A percentile compares a stretch with the other conserved stretches of the same genome.
Conservation (phyloP, 352 stramenopile species). For the Globisporangium alternatum region DNA sequence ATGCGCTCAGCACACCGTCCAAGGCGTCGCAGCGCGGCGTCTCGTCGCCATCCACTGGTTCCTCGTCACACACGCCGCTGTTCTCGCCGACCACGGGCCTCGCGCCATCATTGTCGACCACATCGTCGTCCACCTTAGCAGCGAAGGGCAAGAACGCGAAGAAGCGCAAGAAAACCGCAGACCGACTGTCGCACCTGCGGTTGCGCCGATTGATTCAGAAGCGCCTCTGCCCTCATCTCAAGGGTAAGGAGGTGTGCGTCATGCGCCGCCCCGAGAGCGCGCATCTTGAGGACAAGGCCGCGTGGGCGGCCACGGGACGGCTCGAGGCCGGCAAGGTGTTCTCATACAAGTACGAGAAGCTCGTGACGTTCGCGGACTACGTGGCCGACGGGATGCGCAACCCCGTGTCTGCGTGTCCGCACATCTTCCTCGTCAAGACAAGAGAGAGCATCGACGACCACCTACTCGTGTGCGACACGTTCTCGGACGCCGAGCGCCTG, state of each 20-base stretch:
- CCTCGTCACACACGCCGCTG: conserved; percentile 16
- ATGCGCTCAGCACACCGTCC: conserved; percentile 7
- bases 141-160: conserved; percentile 22
- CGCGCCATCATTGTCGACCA: conserved; percentile 10
- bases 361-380: conserved; percentile 60
- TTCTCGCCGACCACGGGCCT: conserved; percentile 12
- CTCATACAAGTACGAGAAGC: conserved; percentile 43
- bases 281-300: conserved; percentile 7
- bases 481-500: conserved; percentile 52
- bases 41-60: conserved; percentile 13
- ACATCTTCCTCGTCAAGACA: conserved; percentile 62
- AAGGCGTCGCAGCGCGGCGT: conserved; percentile 1
- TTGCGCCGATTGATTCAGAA: conserved; percentile 71
- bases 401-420: conserved; percentile 52
- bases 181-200: conserved; percentile 41
- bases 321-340: conserved; percentile 61
- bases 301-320: conserved; percentile 42
- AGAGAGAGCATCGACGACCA: conserved; percentile 71
- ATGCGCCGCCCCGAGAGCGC: conserved; percentile 21
- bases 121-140: conserved; percentile 22
- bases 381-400: conserved; percentile 41
- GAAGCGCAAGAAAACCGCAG: conserved; percentile 27
- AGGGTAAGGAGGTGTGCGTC: conserved; percentile 58
- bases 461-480: conserved; percentile 61
- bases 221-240: conserved; percentile 61